Evolutionary conservation across 2,329 filamentous ascomycete genomes (phyloP), one percentile per base, ranked within the genome.

Genomic region (Epichloe gansuensis): DNA sequence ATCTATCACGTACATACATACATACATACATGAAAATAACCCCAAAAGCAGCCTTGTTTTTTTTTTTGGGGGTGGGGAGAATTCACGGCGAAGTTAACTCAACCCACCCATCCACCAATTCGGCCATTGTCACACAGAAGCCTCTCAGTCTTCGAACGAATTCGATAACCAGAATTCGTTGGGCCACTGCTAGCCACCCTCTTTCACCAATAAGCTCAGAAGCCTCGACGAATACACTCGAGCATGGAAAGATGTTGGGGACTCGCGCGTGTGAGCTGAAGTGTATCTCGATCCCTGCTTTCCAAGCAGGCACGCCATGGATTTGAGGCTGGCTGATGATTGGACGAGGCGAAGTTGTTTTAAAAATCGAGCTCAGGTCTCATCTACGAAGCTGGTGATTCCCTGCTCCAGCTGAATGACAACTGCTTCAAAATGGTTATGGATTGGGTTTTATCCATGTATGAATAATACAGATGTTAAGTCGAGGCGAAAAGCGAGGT

Each of bases 381-480:
- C 15, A 21, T 17, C 28, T 45, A 41, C 41, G 17, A 45, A 31
- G 13, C 5, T 46, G 25, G 37, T 25, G 17, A 50, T 7, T 12
- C 21, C 41, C 42, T n/a, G 21, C 12, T 23, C 38, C 3, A 25
- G 41, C 13, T 38, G 41, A 31, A 13, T 4, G 34, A 23, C n/a
- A 11, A 5, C 3, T 49, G 38, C 48, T 45, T 45, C 48, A 45
- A 17, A 42, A 35, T 17, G 28, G 31, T n/a, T 45, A 15, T 28
- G 41, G n/a, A 21, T 38, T 17, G 15, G 23, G 21, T 44, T 44
- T 37, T 1, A 50, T 50, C 39, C 48, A 38, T 50, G 39, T 49
- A 42, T 41, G 37, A 34, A 51, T 51, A 51, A 46, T 23, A 45
- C 15, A 13, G 42, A n/a, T 41, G 41, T 46, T 46, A 51, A 46